Evolutionary conservation across 1,284 basidiomycete species (phyloP), one percentile per base, ranked within the genome.

Genomic region (Chiua sp.): DNA sequence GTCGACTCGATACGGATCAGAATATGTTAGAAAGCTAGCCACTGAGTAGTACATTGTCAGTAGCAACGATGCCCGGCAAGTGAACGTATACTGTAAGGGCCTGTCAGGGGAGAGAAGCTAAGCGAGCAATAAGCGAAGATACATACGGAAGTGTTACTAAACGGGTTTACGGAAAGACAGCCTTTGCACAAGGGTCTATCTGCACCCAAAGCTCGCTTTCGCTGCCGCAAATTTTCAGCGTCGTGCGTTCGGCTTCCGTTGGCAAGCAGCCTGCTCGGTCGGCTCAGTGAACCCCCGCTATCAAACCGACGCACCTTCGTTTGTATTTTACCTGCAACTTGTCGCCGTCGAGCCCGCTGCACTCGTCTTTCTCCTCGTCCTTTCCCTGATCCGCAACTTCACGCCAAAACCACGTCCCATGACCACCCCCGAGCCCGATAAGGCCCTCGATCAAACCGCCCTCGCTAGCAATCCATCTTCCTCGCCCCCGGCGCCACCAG

Each of bases 181-280:
- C 47, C 26, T 68, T 42, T 39, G 47, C 62, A 63, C 58, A 37
- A 52, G 48, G 56, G 53, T 47, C 64, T 60, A 71, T 69, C 72
- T 63, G 56, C 64, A 62, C 58, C 50, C 67, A 57, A 60, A 59
- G 48, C 60, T 62, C 61, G 47, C 60, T 50, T 55, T 72, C 56
- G 47, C 46, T 47, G 52, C 56, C 44, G 55, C 70, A 72, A 72
- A 71, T 67, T 74, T 72, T 72, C 71, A 55, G 44, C 66, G 44
- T 60, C 59, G n/a, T 47, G 55, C 55, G 59, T 60, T 61, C 37
- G 8, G 18, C 37, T 39, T 39, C 37, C 37, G 37, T 39, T 56
- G 59, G 57, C 54, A 60, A 32, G 51, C 56, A 18, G 51, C 59
- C 57, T 53, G 54, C 59, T 55, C 53, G 60, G 51, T 50, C 47